Evolutionary conservation across 73 alveolate genomes (phyloP), one percentile per base, ranked within the genome.

Genomic region (Diophrys sp.): DNA sequence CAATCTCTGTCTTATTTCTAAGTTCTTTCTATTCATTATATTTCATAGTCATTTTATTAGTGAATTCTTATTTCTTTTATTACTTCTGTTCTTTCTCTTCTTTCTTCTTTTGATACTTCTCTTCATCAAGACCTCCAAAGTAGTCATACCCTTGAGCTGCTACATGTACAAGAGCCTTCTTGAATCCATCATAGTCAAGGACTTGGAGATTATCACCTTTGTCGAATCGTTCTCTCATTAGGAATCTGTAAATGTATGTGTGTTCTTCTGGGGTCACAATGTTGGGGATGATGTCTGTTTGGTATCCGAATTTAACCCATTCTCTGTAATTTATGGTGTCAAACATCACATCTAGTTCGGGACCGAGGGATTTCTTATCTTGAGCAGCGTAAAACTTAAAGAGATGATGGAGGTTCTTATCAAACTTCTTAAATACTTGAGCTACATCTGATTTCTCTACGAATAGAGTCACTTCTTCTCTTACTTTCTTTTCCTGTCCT

Each of bases 301-400:
- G 67, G 33, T 79, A 76, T 24, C 89, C 93, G 31, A 86, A 86
- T 33, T 80, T 80, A 26, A 73, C 74, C 67, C 73, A 86, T 72
- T 86, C 93, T 32, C 79, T 79, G 33, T 53, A 67, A 34, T 75
- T 86, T 27, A 86, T 56, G 24, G 81, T 67, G 54, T 73, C n/a
- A 32, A 67, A 56, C 31, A 5, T 1, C 26, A 27, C 18, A 0
- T 71, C 89, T 0, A 80, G 56, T n/a, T 73, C 56, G 44, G 54
- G 78, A 68, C 77, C 71, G 8, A 82, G 57, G 8, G 54, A 74
- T 56, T 70, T 82, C 71, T 74, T 30, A 33, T 82, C 90, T 29
- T 44, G 33, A 31, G 74, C 33, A 25, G 90, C 84, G 33, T 74
- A 82, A 55, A 74, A 75, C 75, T 82, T 82, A 54, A 82, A 82